These are phyloP conservation scores for Didymosphaeria variabile DNA, from an alignment of 2,329 filamentous ascomycete genomes.

Conservation along the genomic window DNA sequence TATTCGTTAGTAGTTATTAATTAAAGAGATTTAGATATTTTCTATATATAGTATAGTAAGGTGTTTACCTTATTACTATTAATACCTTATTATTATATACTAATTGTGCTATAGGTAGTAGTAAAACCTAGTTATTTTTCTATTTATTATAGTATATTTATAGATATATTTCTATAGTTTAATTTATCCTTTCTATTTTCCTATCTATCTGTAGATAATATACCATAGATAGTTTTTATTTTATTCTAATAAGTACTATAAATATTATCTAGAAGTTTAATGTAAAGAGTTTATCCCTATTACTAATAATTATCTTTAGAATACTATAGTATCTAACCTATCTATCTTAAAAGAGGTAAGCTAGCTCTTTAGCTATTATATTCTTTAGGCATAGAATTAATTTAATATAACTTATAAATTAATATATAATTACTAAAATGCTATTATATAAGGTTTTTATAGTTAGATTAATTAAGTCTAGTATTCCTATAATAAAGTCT, in stretches of 20 bases:
- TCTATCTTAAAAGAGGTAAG: neutral
- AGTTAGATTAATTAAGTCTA: conserved; percentile 9
- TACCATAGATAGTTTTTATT: conserved; percentile 11
- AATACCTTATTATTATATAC: conserved; percentile 16
- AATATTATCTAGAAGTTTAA: conserved; percentile 12
- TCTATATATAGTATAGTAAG: conserved; percentile 6
- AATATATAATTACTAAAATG: conserved; percentile 6
- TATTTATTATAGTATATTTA: conserved; percentile 8
- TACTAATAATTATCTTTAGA: conserved; percentile 14
- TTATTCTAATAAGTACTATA: conserved; percentile 9
- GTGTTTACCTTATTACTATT: neutral
- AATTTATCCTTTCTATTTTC: conserved; percentile 12
- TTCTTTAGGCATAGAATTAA: neutral
- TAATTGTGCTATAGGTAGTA: conserved; percentile 14
- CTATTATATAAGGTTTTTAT: conserved; percentile 12
- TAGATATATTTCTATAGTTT: conserved; percentile 9
- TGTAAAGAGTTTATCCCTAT: conserved; percentile 15
- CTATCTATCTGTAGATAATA: conserved; percentile 9
- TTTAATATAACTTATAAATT: conserved; percentile 5
- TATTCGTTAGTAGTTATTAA: neutral
- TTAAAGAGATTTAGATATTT: conserved; percentile 14
- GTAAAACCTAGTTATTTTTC: conserved; percentile 10
- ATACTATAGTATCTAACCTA: conserved; percentile 10
- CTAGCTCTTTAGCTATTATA: conserved; percentile 4
- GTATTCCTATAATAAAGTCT: conserved; percentile 17